phyloP scores from a whole-genome alignment of 2,329 filamentous ascomycete genomes.

The Exophiala spinifera region DNA sequence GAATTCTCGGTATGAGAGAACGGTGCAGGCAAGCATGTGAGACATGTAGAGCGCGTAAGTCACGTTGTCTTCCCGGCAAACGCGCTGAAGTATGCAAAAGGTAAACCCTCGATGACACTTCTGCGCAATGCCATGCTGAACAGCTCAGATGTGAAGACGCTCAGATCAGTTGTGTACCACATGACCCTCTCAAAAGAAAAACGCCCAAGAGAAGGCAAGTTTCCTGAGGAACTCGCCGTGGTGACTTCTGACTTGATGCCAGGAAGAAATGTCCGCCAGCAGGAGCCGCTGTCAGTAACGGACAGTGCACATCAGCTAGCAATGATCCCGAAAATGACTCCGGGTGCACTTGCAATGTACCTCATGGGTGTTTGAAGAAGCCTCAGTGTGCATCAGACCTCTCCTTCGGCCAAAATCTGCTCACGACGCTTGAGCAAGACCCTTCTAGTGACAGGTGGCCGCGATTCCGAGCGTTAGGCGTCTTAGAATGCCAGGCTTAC shows the following conservation, averaged over 20 bases:
- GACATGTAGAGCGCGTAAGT: conserved; percentile 18
- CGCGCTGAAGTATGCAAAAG: conserved; percentile 9
- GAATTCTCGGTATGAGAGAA: conserved; percentile 3
- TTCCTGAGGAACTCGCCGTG: neutral
- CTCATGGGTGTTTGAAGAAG: neutral
- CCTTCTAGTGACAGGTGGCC: neutral
- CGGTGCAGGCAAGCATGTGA: conserved; percentile 18
- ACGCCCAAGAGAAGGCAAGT: conserved; percentile 2
- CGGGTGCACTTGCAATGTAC: neutral
- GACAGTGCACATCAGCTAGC: too few species aligned
- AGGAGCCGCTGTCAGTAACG: too few species aligned
- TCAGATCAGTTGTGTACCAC: conserved; percentile 8
- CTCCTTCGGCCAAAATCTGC: conserved; percentile 5
- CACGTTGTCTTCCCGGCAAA: conserved; percentile 13
- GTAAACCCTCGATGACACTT: conserved; percentile 1
- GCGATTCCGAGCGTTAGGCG: neutral
- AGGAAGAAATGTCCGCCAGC: too few species aligned
- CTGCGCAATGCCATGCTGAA: neutral
- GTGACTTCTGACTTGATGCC: neutral
- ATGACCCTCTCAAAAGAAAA: conserved; percentile 8
- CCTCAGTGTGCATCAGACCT: neutral
- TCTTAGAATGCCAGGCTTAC: neutral
- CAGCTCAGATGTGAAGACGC: conserved; percentile 8
- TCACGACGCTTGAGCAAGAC: neutral
- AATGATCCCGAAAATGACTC: neutral